A percentile compares a stretch with the other conserved stretches of the same genome.
These are phyloP conservation scores for Myriangium duriaei DNA, from an alignment of 2,329 filamentous ascomycete species.

Conservation along the genomic window DNA sequence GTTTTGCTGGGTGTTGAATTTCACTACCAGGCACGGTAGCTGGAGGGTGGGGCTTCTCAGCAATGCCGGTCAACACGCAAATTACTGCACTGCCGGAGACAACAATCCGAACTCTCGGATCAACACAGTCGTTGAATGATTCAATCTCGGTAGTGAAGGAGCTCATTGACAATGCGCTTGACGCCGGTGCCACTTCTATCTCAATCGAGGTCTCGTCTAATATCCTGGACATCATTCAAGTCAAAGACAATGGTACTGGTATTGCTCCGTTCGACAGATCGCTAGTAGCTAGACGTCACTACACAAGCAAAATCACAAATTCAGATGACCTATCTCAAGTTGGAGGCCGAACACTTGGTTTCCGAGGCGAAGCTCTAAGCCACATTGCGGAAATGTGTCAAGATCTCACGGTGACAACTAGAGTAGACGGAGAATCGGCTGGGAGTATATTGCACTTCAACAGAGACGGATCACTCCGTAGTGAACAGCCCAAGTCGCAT, in stretches of 20 bases:
- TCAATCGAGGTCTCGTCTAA: slow-evolving; percentile 53
- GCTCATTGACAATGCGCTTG: slow-evolving; percentile 64
- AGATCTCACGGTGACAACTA: slow-evolving; percentile 48
- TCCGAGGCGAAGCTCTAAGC: slow-evolving; percentile 62
- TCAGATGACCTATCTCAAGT: slow-evolving; percentile 49
- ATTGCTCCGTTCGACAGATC: slow-evolving; percentile 51
- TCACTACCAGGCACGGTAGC: too few relatives aligned
- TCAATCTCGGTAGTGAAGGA: slow-evolving; percentile 58
- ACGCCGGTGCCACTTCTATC: slow-evolving; percentile 55
- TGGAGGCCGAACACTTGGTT: slow-evolving; percentile 53
- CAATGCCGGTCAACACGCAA: too few relatives aligned
- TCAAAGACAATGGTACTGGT: slow-evolving; percentile 62
- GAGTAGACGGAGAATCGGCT: slow-evolving; percentile 47
- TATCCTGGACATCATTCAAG: slow-evolving; percentile 55
- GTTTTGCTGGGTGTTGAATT: too few relatives aligned
- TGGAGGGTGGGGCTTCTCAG: too few relatives aligned
- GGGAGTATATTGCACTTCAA: slow-evolving; percentile 42
- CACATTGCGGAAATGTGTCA: slow-evolving; percentile 49
- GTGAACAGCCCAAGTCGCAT: slow-evolving; percentile 36
- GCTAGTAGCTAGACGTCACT: slow-evolving; percentile 49
- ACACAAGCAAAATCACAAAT: slow-evolving; percentile 61
- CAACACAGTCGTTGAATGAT: slow-evolving; percentile 47
- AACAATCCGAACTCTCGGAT: slow-evolving; percentile 44
- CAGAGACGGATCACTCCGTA: slow-evolving; percentile 31
- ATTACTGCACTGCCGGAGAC: slow-evolving; percentile 31